Conservation (phyloP, 768 basidiomycete genomes). For the Podaxis sp. region DNA sequence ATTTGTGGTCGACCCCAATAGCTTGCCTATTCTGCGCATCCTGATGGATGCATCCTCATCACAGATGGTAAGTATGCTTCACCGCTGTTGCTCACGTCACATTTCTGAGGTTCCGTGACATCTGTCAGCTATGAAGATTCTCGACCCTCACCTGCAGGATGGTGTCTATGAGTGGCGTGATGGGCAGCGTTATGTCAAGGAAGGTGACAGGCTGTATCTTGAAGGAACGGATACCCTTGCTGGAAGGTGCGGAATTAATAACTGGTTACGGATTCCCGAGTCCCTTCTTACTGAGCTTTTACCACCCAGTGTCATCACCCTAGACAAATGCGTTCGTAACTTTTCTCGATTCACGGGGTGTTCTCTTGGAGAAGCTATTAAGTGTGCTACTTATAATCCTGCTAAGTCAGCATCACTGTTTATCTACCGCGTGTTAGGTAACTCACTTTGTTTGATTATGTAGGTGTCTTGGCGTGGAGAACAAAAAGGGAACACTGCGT, state of each 20-base stretch:
- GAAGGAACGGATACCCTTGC: slow-evolving; percentile 88
- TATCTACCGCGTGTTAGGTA: background rate
- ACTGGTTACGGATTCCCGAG: background rate
- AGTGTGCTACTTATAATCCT: slow-evolving; percentile 83
- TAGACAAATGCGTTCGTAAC: slow-evolving; percentile 86
- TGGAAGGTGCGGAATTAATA: slow-evolving; percentile 59
- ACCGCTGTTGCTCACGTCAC: background rate
- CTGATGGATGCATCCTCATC: slow-evolving; percentile 84
- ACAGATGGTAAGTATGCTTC: slow-evolving; percentile 72
- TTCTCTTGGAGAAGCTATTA: slow-evolving; percentile 79
- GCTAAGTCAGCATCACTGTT: slow-evolving; percentile 53
- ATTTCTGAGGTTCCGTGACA: background rate
- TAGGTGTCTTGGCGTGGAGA: slow-evolving; percentile 77
- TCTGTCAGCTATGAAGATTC: slow-evolving; percentile 71
- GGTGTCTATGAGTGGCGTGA: slow-evolving; percentile 90
- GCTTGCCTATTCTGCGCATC: slow-evolving; percentile 82
- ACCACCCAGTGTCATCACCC: slow-evolving; percentile 63
- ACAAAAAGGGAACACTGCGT: slow-evolving; percentile 77
- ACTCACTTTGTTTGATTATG: slow-evolving; percentile 3
- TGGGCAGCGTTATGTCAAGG: slow-evolving; percentile 76
- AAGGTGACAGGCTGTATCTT: slow-evolving; percentile 77
- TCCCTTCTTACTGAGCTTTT: background rate
- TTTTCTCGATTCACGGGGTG: slow-evolving; percentile 83
- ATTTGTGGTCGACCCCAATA: slow-evolving; percentile 26
- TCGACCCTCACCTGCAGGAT: slow-evolving; percentile 83